Percentiles rank a stretch among this genome's conserved stretches.
These are phyloP conservation scores for Volvox africanus DNA, from an alignment of 139 green algal genomes.

Conservation along the genomic window DNA sequence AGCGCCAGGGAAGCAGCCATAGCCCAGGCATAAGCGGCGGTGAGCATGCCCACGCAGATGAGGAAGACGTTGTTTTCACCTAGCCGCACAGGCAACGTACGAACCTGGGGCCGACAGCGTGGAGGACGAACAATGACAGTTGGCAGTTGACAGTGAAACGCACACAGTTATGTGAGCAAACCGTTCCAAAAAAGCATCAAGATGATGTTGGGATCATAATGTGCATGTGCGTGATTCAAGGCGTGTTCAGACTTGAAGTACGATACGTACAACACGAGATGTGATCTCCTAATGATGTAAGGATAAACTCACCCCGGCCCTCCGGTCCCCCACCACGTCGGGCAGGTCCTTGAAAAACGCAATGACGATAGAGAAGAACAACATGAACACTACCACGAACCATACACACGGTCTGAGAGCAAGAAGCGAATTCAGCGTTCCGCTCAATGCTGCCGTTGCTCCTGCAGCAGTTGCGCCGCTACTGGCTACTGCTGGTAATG, in stretches of 20 bases:
- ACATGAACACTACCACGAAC: constrained; percentile 93
- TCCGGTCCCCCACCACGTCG: constrained; percentile 86
- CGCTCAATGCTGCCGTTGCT: background rate
- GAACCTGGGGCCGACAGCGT: constrained; percentile 62
- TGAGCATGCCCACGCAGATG: constrained; percentile 85
- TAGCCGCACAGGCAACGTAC: constrained; percentile 89
- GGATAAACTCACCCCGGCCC: constrained; percentile 28
- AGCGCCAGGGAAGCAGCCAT: constrained; percentile 64
- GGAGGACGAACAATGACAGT: background rate
- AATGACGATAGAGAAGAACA: constrained; percentile 94
- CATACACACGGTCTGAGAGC: constrained; percentile 58
- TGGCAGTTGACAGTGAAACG: background rate
- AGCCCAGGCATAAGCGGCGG: constrained; percentile 80
- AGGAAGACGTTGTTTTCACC: constrained; percentile 86
- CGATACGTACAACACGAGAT: too few relatives aligned
- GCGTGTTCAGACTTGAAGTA: too few relatives aligned
- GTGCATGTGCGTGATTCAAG: too few relatives aligned
- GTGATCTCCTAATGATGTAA: too few relatives aligned
- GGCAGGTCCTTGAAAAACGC: constrained; percentile 98
- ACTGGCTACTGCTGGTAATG: background rate
- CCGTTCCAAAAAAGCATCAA: background rate
- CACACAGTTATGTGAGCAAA: background rate
- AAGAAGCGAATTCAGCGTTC: background rate
- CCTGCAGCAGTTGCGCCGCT: background rate
- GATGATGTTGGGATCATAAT: too few relatives aligned